Evolutionary conservation across 202 grass and related monocot species (phyloP).

Genomic region (Zizania palustris): DNA sequence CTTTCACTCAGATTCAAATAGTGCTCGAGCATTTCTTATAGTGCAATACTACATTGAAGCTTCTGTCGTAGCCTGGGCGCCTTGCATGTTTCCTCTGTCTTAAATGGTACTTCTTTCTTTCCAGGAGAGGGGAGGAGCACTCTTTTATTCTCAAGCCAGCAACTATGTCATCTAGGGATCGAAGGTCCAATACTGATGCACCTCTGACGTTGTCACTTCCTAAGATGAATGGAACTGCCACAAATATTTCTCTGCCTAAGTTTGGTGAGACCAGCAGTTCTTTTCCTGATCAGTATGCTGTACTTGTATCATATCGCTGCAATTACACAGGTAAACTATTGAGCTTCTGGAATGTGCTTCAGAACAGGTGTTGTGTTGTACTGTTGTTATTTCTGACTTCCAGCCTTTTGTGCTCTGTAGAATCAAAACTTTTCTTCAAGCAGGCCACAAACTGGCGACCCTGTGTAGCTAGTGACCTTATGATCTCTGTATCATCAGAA

Average conservation of each 20-base stretch:
- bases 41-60: background rate
- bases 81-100: constrained; percentile 28
- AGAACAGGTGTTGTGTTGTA: background rate
- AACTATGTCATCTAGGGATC: constrained; percentile 52
- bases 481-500: constrained; percentile 90
- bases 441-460: constrained; percentile 84
- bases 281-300: constrained; percentile 74
- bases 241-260: constrained; percentile 49
- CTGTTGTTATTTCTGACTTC: constrained; percentile 27
- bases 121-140: constrained; percentile 89
- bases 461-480: constrained; percentile 80
- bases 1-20: constrained; percentile 26
- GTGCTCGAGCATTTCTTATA: constrained; percentile 9
- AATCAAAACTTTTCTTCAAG: constrained; percentile 98
- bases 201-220: constrained; percentile 47
- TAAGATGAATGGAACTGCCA: constrained; percentile 41
- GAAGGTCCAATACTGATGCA: constrained; percentile 49
- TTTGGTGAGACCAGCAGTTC: constrained; percentile 45
- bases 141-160: constrained; percentile 98
- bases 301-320: constrained; percentile 91
- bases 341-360: constrained; percentile 25
- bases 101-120: constrained; percentile 41
- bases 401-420: constrained; percentile 48
- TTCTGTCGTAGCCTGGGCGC: background rate
- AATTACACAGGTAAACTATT: constrained; percentile 83